These are phyloP conservation scores for Coemansia sp. DNA, from an alignment of 371 early-diverging fungal species.

Conservation along the genomic window DNA sequence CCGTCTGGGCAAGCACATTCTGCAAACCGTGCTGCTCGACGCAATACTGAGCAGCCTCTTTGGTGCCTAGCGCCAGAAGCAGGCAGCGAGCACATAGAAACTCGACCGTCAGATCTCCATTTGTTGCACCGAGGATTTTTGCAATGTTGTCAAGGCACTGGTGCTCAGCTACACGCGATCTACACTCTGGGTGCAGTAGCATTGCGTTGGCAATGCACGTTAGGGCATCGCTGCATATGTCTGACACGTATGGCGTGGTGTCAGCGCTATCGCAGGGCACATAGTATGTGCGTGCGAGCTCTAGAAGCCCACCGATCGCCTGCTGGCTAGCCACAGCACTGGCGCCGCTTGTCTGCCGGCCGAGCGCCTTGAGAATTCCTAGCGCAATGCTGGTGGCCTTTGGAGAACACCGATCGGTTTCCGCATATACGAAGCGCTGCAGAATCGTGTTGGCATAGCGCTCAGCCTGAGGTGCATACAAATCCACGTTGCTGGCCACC, in stretches of 20 bases:
- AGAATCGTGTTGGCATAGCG: conserved; percentile 5
- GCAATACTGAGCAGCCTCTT: conserved; percentile 7
- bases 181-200: conserved; percentile 27
- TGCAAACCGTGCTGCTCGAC: conserved; percentile 24
- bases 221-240: conserved; percentile 34
- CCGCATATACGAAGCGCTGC: conserved; percentile 30
- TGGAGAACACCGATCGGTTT: conserved; percentile 18
- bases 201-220: conserved; percentile 48
- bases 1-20: conserved; percentile 8
- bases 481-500: conserved; percentile 2
- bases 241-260: not conserved
- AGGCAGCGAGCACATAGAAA: conserved; percentile 46
- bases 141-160: conserved; percentile 14
- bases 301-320: conserved; percentile 19
- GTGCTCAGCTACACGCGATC: conserved; percentile 13
- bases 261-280: not conserved
- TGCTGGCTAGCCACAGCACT: conserved; percentile 12
- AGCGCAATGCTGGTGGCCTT: conserved; percentile 26
- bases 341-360: conserved; percentile 18
- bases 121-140: not conserved
- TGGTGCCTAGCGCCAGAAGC: conserved; percentile 20
- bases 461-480: not conserved
- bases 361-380: conserved; percentile 27
- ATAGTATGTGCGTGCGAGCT: conserved; percentile 8
- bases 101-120: not conserved